Base-by-base conservation (phyloP, 2,329 filamentous ascomycete species). In the Sporothrix luriei region DNA sequence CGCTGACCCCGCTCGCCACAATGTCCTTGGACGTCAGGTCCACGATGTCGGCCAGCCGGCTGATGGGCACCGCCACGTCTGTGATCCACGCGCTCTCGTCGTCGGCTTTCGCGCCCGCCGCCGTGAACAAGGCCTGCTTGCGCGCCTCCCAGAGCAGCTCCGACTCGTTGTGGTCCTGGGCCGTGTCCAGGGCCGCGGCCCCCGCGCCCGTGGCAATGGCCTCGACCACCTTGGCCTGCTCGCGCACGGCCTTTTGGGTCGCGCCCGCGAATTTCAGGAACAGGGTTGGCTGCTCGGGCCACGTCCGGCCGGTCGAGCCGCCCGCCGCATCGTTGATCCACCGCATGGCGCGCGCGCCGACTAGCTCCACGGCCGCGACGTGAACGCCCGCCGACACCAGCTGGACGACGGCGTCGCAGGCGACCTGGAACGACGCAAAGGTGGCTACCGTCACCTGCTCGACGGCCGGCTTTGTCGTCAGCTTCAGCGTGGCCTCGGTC, bases 321-420 rank as follows among this genome's bases (percentile, higher is more conserved):
- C 88, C 87, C 33, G 85, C 57, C 13, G 57, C 16, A 11, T 62
- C 82, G 79, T 90, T 89, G 80, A 90, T 88, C 77, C 84, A 86
- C 74, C 81, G 82, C 87, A 97, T 97, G 81, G 97, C 93, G 69
- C 93, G 90, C 77, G 97, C 93, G 80, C 97, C 94, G 38, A 97
- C 83, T 69, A 97, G 91, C 81, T 97, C 94, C 55, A 97, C 88
- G n/a, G 94, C 94, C 0, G 94, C 93, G 51, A 97, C 89, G 40
- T 91, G 92, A 11, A 97, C 87, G 38, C 93, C 93, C 67, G 90
- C 86, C 61, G 87, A 87, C 4, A 97, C 93, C 13, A 97, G 92
- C 68, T 85, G 85, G 73, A 89, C 88, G 2, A 95, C 93, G 77
- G 92, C 96, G 76, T 90, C 85, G n/a, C 92, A 92, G 1, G 93